Percentiles rank a stretch among this genome's conserved stretches.
These are phyloP conservation scores for Angomonas ambiguus DNA, from an alignment of 208 protist species.

Conservation along the genomic window DNA sequence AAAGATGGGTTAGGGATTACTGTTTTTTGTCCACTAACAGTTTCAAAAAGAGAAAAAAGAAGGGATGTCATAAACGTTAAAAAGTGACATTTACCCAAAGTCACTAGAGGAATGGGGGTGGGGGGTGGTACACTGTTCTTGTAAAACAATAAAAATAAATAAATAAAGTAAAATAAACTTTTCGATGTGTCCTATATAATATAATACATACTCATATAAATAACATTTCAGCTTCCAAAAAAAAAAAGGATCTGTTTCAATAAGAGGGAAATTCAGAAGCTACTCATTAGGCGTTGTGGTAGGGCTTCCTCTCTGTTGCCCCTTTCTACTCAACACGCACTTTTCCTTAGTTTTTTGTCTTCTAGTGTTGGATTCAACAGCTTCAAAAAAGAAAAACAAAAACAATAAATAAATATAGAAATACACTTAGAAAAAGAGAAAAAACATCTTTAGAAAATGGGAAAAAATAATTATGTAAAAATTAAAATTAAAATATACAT, in stretches of 20 bases:
- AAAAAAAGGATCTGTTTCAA: background rate
- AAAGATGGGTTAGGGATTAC: no score
- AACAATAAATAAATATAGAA: background rate
- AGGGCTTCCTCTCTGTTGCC: no score
- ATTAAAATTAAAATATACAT: background rate
- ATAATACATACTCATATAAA: background rate
- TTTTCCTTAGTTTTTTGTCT: no score
- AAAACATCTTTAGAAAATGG: background rate
- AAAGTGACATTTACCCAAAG: background rate
- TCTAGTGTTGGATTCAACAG: no score
- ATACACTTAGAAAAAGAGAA: slow-evolving; percentile 8
- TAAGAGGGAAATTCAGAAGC: background rate
- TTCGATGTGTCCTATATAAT: background rate
- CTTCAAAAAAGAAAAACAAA: slow-evolving; percentile 5
- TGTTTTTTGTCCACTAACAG: background rate
- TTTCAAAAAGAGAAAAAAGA: background rate
- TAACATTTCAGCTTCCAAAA: no score
- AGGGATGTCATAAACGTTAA: background rate
- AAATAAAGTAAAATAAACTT: background rate
- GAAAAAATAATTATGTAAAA: background rate
- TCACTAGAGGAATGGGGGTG: no score
- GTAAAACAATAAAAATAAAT: background rate
- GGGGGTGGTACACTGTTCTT: background rate
- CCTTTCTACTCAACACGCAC: no score
- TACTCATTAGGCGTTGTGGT: no score